These are phyloP conservation scores for Gossypium anomalum DNA, from an alignment of 345 rosid species.

Conservation along the genomic window DNA sequence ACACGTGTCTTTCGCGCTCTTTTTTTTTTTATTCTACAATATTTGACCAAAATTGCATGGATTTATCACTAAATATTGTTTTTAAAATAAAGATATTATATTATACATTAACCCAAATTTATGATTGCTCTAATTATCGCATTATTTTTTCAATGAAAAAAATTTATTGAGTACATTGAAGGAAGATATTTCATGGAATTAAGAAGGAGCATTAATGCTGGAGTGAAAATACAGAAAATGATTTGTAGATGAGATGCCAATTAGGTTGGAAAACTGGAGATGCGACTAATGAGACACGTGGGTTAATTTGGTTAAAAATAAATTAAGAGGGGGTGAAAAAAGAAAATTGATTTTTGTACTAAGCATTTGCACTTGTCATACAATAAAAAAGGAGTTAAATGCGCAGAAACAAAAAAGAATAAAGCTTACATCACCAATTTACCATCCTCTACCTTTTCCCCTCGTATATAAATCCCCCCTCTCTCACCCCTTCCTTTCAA, in stretches of 20 bases:
- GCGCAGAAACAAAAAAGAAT: constrained; percentile 23
- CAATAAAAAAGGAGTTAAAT: constrained; percentile 40
- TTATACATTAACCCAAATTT: too few relatives aligned
- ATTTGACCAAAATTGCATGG: not conserved
- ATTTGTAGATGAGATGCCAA: not conserved
- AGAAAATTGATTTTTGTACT: constrained; percentile 29
- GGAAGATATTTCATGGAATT: too few relatives aligned
- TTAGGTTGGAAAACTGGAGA: not conserved
- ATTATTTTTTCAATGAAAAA: too few relatives aligned
- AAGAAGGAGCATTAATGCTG: not conserved
- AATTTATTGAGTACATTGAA: too few relatives aligned
- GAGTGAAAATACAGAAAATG: not conserved
- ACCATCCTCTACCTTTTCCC: not conserved
- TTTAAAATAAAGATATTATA: too few relatives aligned
- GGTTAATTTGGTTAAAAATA: not conserved
- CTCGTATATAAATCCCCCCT: constrained; percentile 25
- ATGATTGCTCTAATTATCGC: too few relatives aligned
- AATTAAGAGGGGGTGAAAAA: not conserved
- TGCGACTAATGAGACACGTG: constrained; percentile 25
- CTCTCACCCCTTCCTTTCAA: not conserved
- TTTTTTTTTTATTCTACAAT: too few relatives aligned
- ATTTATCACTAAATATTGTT: too few relatives aligned
- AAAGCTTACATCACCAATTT: not conserved
- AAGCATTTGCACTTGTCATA: constrained; percentile 68
- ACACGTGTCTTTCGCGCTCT: not conserved